Base-by-base conservation (phyloP, 2,329 filamentous ascomycete species). In the Venturia effusa region DNA sequence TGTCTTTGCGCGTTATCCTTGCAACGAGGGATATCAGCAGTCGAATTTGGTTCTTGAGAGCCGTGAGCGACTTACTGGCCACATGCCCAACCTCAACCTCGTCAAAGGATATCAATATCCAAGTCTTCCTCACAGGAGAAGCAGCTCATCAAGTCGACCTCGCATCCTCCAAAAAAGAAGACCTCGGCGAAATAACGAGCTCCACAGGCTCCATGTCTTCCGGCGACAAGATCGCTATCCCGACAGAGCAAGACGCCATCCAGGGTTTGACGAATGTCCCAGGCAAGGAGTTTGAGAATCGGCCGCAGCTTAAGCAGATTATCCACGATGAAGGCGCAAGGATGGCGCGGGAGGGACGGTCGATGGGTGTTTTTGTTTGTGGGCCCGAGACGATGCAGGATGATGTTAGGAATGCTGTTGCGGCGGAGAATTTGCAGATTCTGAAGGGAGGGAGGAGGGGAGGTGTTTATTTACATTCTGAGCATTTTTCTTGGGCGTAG, bases 371-470 rank as follows among this genome's bases (percentile, higher is more conserved):
- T 11, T 77, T 75, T 61, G 74, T 76, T 19, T 81, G 79, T 64
- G 79, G 79, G 0, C 78, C 78, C 0, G 61, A 69, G 27, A 77
- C 74, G 4, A 79, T 81, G 79, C 72, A 80, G 61, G 71, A 78
- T 61, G 79, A 81, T 71, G 76, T 79, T 10, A 71, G 77, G 1
- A 77, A 80, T 69, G 78, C 78, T 8, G 78, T 79, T 24, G 78
- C 79, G 1, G 62, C 62, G n/a, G 75, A 74, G 48, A 79, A 82
- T 63, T 60, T 74, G 63, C 65, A 66, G 8, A 73, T 77, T 15
- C 32, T 78, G 8, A 73, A 67, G 22, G 72, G 69, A 6, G 68
- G 66, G 1, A 69, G 68, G 59, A 64, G 65, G 4, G 70, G 70
- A 40, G 74, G 76, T 39, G 71, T 81, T 1, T 80, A 78, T 70